Evolutionary conservation across 371 early-diverging fungal species (phyloP).

Genomic region (Apophysomyces variabilis): DNA sequence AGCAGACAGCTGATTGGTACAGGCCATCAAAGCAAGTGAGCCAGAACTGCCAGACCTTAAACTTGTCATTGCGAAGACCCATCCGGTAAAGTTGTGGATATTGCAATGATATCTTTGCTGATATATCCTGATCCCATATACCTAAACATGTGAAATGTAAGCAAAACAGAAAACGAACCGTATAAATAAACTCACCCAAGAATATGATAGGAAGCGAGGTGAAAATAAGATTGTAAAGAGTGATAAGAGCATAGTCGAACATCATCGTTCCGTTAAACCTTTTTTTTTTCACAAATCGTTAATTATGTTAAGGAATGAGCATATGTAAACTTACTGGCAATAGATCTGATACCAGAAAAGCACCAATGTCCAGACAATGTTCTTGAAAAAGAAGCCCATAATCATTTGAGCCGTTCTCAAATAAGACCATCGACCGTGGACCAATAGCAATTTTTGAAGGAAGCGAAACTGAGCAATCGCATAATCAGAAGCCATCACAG

Average conservation of each 20-base stretch:
- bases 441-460: conserved; percentile 73
- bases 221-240: conserved; percentile 81
- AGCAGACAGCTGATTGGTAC: conserved; percentile 88
- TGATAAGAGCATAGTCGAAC: conserved; percentile 85
- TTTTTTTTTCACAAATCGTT: not conserved
- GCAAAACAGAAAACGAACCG: not conserved
- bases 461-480: conserved; percentile 88
- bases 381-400: conserved; percentile 83
- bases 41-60: conserved; percentile 85
- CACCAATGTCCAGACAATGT: conserved; percentile 78
- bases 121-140: conserved; percentile 92
- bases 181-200: conserved; percentile 30
- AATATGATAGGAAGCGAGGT: conserved; percentile 72
- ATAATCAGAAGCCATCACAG: conserved; percentile 92
- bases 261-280: conserved; percentile 58
- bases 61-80: conserved; percentile 86
- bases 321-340: conserved; percentile 59
- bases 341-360: conserved; percentile 86
- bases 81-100: conserved; percentile 88
- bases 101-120: conserved; percentile 68
- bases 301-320: not conserved
- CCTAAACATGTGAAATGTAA: conserved; percentile 27
- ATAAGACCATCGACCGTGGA: conserved; percentile 89
- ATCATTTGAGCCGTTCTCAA: conserved; percentile 78
- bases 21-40: conserved; percentile 82